Evolutionary conservation across 768 basidiomycete species (phyloP), one percentile per base, ranked within the genome.

Genomic region (Xerocomellus dryophilus): DNA sequence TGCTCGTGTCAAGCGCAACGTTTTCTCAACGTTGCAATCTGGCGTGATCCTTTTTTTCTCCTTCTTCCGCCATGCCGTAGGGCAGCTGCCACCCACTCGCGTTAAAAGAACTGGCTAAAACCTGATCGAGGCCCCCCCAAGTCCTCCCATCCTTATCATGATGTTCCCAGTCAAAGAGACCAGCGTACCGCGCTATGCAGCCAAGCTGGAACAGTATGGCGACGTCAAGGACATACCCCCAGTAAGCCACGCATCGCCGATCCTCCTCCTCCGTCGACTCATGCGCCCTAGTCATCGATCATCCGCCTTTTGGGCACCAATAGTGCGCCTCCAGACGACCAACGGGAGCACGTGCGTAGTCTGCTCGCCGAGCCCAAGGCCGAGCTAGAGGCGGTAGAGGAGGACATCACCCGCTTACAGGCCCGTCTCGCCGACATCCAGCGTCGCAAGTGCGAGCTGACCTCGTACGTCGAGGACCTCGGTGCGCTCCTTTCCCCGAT

Each of bases 401-500:
- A 59, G 39, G 60, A 68, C 35, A 66, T 68, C 31, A 45, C 32
- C 44, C 64, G 62, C 20, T 54, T 68, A 14, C 67, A 68, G 38
- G 59, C 68, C 52, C 67, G 67, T 53, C 68, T 68, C 21, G 66
- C 59, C 31, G 64, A 68, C 36, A 46, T 66, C 27, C 68, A 68
- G 57, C 66, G 55, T 20, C 60, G 67, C 45, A 67, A 66, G 57
- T 39, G 49, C 44, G 68, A 68, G 40, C 58, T 68, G 29, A 47
- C 56, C 14, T 63, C 63, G 27, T 70, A 68, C 51, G 64, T 68
- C 49, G 67, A 70, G 54, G 67, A 68, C 56, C 67, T 68, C 46
- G 66, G 60, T 50, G 68, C 67, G n/a, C 64, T 70, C 52, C 63
- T 68, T 23, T 68, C 67, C 18, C 67, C 67, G 45, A 69, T 69